Conservation (phyloP, 306 rosid species). For the Rosa chinensis region DNA sequence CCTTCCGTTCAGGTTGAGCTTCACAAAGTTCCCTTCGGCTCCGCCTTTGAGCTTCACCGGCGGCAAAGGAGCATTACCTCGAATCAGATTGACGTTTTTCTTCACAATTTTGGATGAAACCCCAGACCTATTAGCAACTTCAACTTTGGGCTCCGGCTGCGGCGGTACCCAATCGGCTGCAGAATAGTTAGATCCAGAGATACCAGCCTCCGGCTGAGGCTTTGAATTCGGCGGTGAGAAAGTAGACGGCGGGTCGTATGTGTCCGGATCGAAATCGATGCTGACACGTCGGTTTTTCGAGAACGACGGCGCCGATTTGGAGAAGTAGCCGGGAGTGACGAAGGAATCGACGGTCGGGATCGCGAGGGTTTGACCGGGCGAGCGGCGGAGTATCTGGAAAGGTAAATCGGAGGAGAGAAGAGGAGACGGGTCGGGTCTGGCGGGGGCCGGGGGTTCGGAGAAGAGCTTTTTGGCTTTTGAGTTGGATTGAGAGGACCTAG, state of each 20-base stretch:
- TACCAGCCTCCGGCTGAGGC: constrained; percentile 10
- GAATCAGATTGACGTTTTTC: constrained; percentile 58
- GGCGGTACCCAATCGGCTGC: constrained; percentile 20
- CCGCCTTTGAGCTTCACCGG: constrained; percentile 42
- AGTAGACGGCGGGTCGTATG: constrained; percentile 23
- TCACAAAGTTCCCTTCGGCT: constrained; percentile 77
- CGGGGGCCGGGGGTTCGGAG: constrained; percentile 12
- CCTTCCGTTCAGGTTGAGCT: constrained; percentile 53
- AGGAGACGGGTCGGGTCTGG: constrained; percentile 27
- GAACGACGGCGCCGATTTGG: constrained; percentile 57
- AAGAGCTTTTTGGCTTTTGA: constrained; percentile 41
- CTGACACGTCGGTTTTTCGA: constrained; percentile 51
- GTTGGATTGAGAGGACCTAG: constrained; percentile 29
- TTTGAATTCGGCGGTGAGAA: constrained; percentile 16
- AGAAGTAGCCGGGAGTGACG: constrained; percentile 55
- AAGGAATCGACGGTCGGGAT: constrained; percentile 37
- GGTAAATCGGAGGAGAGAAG: constrained; percentile 41
- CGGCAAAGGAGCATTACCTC: constrained; percentile 50
- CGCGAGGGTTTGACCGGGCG: constrained; percentile 33
- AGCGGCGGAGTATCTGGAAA: constrained; percentile 55
- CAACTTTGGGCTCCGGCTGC: constrained; percentile 19
- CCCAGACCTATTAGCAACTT: background rate
- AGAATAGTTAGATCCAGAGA: constrained; percentile 2
- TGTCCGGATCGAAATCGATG: constrained; percentile 35
- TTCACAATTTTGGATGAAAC: constrained; percentile 20